Evolutionary conservation across 805 yeast genomes (phyloP), one percentile per base, ranked within the genome.

Genomic region (Metschnikowia picachoensis): DNA sequence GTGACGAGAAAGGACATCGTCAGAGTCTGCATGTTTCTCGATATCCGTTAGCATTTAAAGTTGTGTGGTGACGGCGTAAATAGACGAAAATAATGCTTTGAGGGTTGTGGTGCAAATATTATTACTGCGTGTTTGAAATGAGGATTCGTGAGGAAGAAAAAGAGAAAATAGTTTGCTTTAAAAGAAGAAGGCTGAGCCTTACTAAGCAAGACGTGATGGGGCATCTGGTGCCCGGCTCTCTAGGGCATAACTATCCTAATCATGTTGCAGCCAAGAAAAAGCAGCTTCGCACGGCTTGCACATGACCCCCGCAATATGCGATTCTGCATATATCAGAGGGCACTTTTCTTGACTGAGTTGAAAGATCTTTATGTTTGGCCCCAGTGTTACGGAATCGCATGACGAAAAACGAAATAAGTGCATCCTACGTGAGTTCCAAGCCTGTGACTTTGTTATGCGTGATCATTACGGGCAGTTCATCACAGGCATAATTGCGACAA

Each of bases 1-100:
- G 53, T 72, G 76, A 35, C 72, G 63, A 30, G 68, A 61, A 39
- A 70, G 57, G 15, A 64, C 62, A 2, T 73, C 67, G 39, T 60
- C 57, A 33, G 62, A 53, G 48, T 64, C 68, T 17, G 37, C 41
- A 27, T 53, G 53, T 31, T 55, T 55, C 48, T 55, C 59, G 30
- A 46, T 31, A 16, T 55, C 57, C 15, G 40, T 39, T 58, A 53
- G 53, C 15, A 15, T 43, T 11, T 3, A n/a, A 15, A 14, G 37
- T 15, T 11, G 37, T 8, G 29, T 8, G 20, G 20, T 20, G 20
- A 20, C 20, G 20, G 20, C 20, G 4, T 20, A 20, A 6, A 4
- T 20, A 20, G 20, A 20, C 20, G 20, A 4, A 20, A 20, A 4
- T 20, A 20, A 20, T 20, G 20, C 6, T 20, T 20, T 20, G 6